Base-by-base conservation (phyloP, 495 filamentous ascomycete species). In the Penicillium salamii region DNA sequence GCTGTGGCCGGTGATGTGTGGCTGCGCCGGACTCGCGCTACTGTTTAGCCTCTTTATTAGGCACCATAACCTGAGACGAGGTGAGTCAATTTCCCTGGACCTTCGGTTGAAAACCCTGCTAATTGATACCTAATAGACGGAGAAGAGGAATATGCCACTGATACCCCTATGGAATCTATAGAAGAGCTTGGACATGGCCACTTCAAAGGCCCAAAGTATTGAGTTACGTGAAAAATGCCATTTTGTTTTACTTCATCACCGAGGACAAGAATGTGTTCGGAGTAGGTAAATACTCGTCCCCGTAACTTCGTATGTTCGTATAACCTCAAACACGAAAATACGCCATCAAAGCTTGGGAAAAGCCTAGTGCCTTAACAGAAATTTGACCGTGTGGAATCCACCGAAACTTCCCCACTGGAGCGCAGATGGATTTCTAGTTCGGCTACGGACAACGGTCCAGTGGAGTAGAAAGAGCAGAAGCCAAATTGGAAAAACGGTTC, bases 1-100 rank as follows among this genome's bases (percentile, higher is more conserved):
- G 1, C 69, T 81, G n/a, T 81, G 76, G 76, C 45, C 62, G 9
- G 40, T 37, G 12, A 49, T 49, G 46, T 26, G 35, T 41, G 46
- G 46, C 21, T 37, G 38, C 2, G 35, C 46, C 11, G 38, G 38
- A 7, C 7, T 49, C 32, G 46, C 35, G 14, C 46, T 49, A 15
- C 14, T 41, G 14, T 56, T 63, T 1, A 69, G 50, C 33, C 14
- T 53, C 4, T 33, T 46, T 11, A 53, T 32, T 11, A 32, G 12
- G 29, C 7, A 11, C 11, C 12, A 32, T 12, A 32, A 13, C 12
- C 29, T 32, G 29, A 11, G 5, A 12, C 4, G 3, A 32, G 29
- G 29, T 32, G 12, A 32, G 11, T 32, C 7, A 32, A 13, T 11
- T 32, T 32, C 3, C 5, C 3, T 11, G 7, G 12, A 4, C 4